phyloP scores from a whole-genome alignment of 2,329 filamentous ascomycete species.

The Diplodia intermedia region DNA sequence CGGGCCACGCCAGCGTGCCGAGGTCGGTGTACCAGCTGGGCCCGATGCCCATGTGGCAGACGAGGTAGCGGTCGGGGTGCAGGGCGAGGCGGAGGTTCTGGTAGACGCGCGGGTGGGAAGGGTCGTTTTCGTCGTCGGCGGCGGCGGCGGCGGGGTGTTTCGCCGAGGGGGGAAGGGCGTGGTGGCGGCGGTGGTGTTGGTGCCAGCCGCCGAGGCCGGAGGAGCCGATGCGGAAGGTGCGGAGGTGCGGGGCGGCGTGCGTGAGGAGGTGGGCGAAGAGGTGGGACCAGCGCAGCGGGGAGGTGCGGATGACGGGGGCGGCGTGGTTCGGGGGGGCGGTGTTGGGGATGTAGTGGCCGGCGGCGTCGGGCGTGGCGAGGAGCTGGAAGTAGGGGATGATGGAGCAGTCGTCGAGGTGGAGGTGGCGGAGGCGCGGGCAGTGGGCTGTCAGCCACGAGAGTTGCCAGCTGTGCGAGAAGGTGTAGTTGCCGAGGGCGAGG shows the following conservation, averaged over 20 bases:
- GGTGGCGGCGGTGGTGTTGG: not conserved
- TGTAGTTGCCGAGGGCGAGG: conserved; percentile 51
- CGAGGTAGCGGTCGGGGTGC: not conserved
- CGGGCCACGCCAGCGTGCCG: not conserved
- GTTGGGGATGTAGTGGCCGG: not conserved
- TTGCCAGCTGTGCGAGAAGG: conserved; percentile 56
- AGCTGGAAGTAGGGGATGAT: conserved; percentile 40
- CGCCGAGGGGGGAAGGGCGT: too few species aligned
- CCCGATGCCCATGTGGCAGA: conserved; percentile 5
- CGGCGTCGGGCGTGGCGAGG: not conserved
- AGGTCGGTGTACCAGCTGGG: not conserved
- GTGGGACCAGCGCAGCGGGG: not conserved
- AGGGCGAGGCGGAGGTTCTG: not conserved
- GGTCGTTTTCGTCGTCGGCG: not conserved
- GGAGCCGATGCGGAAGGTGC: not conserved
- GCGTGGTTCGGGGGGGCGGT: too few species aligned
- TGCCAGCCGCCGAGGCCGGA: not conserved
- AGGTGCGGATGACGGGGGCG: not conserved
- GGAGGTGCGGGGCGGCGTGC: not conserved
- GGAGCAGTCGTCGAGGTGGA: conserved; percentile 55
- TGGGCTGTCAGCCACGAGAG: conserved; percentile 56
- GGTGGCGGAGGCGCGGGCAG: conserved; percentile 47
- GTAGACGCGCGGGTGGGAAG: not conserved
- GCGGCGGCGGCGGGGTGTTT: too few species aligned
- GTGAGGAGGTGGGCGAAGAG: not conserved